phyloP scores from a whole-genome alignment of 768 basidiomycete species.

The Collybia sp. region DNA sequence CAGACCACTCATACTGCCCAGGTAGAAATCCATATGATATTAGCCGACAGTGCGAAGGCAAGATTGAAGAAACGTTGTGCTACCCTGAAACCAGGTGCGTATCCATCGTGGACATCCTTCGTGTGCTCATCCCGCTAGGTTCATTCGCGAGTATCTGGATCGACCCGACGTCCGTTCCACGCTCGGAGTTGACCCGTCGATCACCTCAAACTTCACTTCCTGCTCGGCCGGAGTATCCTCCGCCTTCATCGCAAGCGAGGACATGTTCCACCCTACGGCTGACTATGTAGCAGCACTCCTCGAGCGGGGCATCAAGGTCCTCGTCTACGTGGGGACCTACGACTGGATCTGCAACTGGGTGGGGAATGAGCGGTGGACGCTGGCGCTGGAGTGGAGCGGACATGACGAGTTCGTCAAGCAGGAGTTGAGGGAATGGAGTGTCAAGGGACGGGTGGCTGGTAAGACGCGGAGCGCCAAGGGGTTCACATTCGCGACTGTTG shows the following conservation, averaged over 20 bases:
- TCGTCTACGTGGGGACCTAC: conserved; percentile 52
- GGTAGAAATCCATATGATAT: conserved; percentile 64
- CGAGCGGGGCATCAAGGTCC: conserved; percentile 45
- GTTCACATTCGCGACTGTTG: conserved; percentile 56
- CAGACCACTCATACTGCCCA: conserved; percentile 5
- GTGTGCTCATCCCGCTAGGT: conserved; percentile 23
- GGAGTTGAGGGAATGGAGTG: conserved; percentile 47
- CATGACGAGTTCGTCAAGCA: conserved; percentile 38
- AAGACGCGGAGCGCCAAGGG: conserved; percentile 47
- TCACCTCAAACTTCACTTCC: conserved; percentile 41
- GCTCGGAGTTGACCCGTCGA: conserved; percentile 48
- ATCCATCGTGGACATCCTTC: not conserved
- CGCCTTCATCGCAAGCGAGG: conserved; percentile 48
- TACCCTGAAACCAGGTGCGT: conserved; percentile 42
- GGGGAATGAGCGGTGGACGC: conserved; percentile 60
- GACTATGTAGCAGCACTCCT: conserved; percentile 51
- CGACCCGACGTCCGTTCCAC: conserved; percentile 43
- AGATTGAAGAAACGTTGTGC: conserved; percentile 41
- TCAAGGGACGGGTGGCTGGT: conserved; percentile 51
- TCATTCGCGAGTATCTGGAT: conserved; percentile 58
- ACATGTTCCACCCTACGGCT: conserved; percentile 44
- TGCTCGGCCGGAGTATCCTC: conserved; percentile 46
- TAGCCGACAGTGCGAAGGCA: conserved; percentile 49
- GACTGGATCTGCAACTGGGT: conserved; percentile 62
- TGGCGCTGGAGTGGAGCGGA: conserved; percentile 57